These are phyloP conservation scores for Cyamopsis tetragonoloba DNA, from an alignment of 306 rosid species.

Conservation along the genomic window DNA sequence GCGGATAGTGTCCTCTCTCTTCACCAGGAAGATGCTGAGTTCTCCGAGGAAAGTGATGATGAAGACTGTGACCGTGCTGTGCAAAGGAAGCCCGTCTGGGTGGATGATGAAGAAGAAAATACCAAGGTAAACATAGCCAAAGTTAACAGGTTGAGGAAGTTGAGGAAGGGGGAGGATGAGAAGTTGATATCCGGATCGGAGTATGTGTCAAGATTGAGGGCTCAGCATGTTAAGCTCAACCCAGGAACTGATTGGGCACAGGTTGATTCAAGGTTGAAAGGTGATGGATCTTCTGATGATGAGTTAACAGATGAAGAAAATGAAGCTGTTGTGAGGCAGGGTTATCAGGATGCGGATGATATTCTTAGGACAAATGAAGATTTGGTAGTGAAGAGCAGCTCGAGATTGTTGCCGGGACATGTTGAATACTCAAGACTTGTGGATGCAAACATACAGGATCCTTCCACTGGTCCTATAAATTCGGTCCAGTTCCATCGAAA, in stretches of 20 bases:
- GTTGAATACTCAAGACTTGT: slow-evolving; percentile 67
- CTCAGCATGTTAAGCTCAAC: slow-evolving; percentile 81
- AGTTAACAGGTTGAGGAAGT: slow-evolving; percentile 72
- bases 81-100: slow-evolving; percentile 76
- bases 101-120: slow-evolving; percentile 78
- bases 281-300: slow-evolving; percentile 41
- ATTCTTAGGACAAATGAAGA: slow-evolving; percentile 75
- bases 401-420: slow-evolving; percentile 67
- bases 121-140: slow-evolving; percentile 53
- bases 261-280: slow-evolving; percentile 35
- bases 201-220: slow-evolving; percentile 82
- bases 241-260: slow-evolving; percentile 84
- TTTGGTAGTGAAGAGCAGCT: slow-evolving; percentile 61
- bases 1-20: slow-evolving; percentile 42
- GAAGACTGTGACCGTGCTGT: slow-evolving; percentile 25
- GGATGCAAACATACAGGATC: slow-evolving; percentile 79
- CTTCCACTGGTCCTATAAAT: slow-evolving; percentile 56
- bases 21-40: slow-evolving; percentile 40
- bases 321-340: slow-evolving; percentile 37
- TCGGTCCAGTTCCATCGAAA: slow-evolving; percentile 87
- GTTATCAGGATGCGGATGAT: slow-evolving; percentile 54
- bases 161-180: slow-evolving; percentile 86
- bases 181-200: slow-evolving; percentile 63
- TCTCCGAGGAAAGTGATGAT: slow-evolving; percentile 28
- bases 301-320: slow-evolving; percentile 71